Base-by-base conservation (phyloP, 139 green algal species). In the Pleodorina starrii region DNA sequence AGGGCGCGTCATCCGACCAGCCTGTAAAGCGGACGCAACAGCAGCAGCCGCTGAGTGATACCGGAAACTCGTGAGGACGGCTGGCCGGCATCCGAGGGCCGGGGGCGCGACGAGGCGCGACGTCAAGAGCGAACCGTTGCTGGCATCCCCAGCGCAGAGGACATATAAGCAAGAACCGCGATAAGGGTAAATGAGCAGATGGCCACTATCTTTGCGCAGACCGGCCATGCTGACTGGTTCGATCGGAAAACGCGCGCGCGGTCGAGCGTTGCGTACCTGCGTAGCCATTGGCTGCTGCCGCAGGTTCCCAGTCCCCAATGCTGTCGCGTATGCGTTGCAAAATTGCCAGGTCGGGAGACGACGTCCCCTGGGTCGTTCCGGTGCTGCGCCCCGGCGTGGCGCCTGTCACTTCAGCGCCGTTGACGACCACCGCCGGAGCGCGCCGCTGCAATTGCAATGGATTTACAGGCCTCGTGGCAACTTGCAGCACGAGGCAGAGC, bases 1-100 rank as follows among this genome's bases (percentile, higher is more conserved):
- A 88, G 11, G 82, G 63, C 38, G 6, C 5, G 5, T 74, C 69
- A 19, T 72, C 84, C 6, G 21, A 36, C 84, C 84, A 89, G 14
- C 84, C 84, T 89, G 63, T 35, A 59, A 23, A 42, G 44, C 72
- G n/a, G n/a, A n/a, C n/a, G n/a, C n/a, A n/a, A n/a, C n/a, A n/a
- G n/a, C n/a, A n/a, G n/a, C n/a, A n/a, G n/a, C n/a, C n/a, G n/a
- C n/a, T n/a, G n/a, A n/a, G n/a, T n/a, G n/a, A n/a, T n/a, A n/a
- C n/a, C n/a, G n/a, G n/a, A n/a, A n/a, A n/a, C n/a, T n/a, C n/a
- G n/a, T n/a, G n/a, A n/a, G n/a, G n/a, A n/a, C n/a, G n/a, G n/a
- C n/a, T n/a, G n/a, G n/a, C n/a, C n/a, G n/a, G n/a, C n/a, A n/a
- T n/a, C n/a, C n/a, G n/a, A n/a, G n/a, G n/a, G n/a, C n/a, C n/a